Evolutionary conservation across 1,139 yeast species (phyloP).

Genomic region (Nakaseomyces glabratus): DNA sequence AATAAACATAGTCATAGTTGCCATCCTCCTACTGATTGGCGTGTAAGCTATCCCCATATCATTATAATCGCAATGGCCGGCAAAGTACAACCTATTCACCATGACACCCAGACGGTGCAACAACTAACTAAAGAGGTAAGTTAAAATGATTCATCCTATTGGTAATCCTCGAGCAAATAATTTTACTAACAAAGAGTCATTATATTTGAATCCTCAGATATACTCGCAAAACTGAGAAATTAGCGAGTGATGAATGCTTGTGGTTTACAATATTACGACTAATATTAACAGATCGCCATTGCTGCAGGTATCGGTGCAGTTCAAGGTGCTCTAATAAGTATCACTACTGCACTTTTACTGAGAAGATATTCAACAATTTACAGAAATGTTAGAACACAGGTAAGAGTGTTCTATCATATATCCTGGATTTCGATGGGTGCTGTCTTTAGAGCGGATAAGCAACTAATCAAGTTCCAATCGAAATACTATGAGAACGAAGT

Average conservation of each 20-base stretch:
- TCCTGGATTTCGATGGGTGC: conserved; percentile 35
- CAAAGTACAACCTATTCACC: conserved; percentile 30
- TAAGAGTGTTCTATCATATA: conserved; percentile 34
- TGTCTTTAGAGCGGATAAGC: conserved; percentile 36
- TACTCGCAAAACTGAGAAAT: too few relatives aligned
- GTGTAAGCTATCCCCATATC: too few relatives aligned
- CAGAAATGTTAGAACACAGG: conserved; percentile 33
- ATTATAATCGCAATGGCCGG: conserved; percentile 14
- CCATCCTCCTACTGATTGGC: too few relatives aligned
- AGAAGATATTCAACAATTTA: conserved; percentile 30
- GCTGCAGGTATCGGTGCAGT: conserved; percentile 34
- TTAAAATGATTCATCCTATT: too few relatives aligned
- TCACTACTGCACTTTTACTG: conserved; percentile 30
- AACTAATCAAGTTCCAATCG: conserved; percentile 31
- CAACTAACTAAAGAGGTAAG: conserved; percentile 29
- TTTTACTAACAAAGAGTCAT: too few relatives aligned
- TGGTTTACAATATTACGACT: neutral
- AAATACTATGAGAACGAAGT: conserved; percentile 30
- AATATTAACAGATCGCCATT: conserved; percentile 22
- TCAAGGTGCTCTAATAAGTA: conserved; percentile 33
- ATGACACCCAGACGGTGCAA: conserved; percentile 30
- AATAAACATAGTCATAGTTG: too few relatives aligned
- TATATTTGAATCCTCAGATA: too few relatives aligned
- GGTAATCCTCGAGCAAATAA: too few relatives aligned
- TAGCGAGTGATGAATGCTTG: too few relatives aligned